A percentile compares a stretch with the other conserved stretches of the same genome.
These are phyloP conservation scores for Perkinsela sp. DNA, from an alignment of 208 protist genomes.

Conservation along the genomic window DNA sequence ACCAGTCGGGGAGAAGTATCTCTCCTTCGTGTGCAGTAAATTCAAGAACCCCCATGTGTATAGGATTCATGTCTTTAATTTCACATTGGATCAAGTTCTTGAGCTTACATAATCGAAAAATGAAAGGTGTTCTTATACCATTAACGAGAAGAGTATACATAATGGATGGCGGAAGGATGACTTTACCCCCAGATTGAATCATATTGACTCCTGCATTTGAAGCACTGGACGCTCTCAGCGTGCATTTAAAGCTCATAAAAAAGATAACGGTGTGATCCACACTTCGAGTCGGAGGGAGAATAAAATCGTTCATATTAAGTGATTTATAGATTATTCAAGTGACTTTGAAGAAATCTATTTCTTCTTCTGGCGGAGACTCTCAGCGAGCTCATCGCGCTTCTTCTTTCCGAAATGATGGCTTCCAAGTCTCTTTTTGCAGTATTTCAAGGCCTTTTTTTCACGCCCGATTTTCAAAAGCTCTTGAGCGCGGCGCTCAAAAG, in stretches of 20 bases:
- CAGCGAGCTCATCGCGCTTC: slow-evolving; percentile 64
- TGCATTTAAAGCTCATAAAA: neutral
- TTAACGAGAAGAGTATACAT: neutral
- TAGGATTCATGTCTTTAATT: neutral
- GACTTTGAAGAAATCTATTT: too few relatives aligned
- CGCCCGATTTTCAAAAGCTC: slow-evolving; percentile 74
- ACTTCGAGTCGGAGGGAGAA: too few relatives aligned
- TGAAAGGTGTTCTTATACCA: neutral
- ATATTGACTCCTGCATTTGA: neutral
- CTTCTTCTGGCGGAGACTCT: slow-evolving; percentile 62
- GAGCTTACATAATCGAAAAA: neutral
- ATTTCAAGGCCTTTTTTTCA: slow-evolving; percentile 77
- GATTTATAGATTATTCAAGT: too few relatives aligned
- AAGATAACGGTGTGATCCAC: too few relatives aligned
- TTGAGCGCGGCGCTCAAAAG: slow-evolving; percentile 63
- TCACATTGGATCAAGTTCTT: neutral
- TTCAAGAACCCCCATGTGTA: neutral
- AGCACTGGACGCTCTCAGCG: neutral
- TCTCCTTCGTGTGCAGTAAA: neutral
- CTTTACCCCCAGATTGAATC: neutral
- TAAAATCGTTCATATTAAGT: too few relatives aligned
- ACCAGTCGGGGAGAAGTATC: neutral
- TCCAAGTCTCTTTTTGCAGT: slow-evolving; percentile 72
- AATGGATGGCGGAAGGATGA: neutral
- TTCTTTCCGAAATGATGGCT: slow-evolving; percentile 62